Conservation (phyloP, 2,329 filamentous ascomycete genomes). For the Epichloe glyceriae region DNA sequence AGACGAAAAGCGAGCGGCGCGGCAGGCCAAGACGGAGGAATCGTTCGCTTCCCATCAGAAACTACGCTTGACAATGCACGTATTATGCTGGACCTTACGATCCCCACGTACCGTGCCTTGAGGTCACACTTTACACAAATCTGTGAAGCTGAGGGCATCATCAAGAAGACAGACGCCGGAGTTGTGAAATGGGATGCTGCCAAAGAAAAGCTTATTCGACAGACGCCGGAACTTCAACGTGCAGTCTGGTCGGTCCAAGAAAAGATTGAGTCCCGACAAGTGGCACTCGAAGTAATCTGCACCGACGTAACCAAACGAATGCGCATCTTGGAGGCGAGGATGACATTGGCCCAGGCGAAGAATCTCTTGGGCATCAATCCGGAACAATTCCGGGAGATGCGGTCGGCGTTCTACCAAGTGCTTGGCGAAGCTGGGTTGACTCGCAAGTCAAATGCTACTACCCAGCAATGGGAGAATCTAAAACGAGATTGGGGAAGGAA, state of each 20-base stretch:
- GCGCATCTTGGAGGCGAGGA: conserved; percentile 48
- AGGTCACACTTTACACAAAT: conserved; percentile 57
- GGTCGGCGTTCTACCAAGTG: conserved; percentile 52
- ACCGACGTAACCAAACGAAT: conserved; percentile 73
- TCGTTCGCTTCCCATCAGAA: conserved; percentile 68
- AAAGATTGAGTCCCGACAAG: conserved; percentile 45
- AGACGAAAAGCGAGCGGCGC: conserved; percentile 51
- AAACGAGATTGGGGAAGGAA: conserved; percentile 54
- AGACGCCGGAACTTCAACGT: conserved; percentile 48
- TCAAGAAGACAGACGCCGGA: conserved; percentile 65
- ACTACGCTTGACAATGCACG: conserved; percentile 73
- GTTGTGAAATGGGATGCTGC: conserved; percentile 60
- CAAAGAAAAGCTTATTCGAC: conserved; percentile 53
- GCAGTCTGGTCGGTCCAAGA: conserved; percentile 46
- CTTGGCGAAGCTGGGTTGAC: conserved; percentile 54
- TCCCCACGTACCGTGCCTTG: conserved; percentile 47
- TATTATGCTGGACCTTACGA: conserved; percentile 51
- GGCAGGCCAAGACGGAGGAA: conserved; percentile 48
- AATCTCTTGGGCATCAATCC: conserved; percentile 38
- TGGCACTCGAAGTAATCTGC: conserved; percentile 68
- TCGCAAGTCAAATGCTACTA: conserved; percentile 59
- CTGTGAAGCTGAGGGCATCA: conserved; percentile 52
- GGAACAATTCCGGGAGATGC: conserved; percentile 40
- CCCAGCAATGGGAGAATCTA: conserved; percentile 57
- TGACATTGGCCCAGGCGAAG: conserved; percentile 65